Base-by-base conservation (phyloP, 768 basidiomycete species). In the Tephrocybe rancida region DNA sequence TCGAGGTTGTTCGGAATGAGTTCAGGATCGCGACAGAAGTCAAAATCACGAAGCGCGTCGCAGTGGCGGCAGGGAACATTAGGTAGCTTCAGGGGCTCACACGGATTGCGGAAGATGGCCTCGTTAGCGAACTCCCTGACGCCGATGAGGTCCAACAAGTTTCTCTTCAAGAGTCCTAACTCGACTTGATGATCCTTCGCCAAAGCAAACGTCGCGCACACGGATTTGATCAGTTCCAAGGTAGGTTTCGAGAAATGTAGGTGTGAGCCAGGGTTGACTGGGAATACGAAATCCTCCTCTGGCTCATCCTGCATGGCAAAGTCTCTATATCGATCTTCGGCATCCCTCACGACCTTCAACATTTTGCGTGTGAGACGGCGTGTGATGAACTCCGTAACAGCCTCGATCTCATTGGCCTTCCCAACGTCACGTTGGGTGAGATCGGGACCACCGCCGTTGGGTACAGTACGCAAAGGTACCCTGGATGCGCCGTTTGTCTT, bases 11-110 rank as follows among this genome's bases (percentile, higher is more conserved):
- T 75, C 9, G 91, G 86, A 38, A 92, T 75, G 35, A 97, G 78
- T 54, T 93, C 90, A 10, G 85, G 80, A 70, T 98, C 96, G 14
- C 96, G 84, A 67, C 96, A 98, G 64, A 99, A 90, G 69, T 99
- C 97, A 63, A 99, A 91, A 67, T 96, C 94, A 2, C 90, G 84
- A 55, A 95, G 78, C 13, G 76, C 72, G 67, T 94, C 95, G 71
- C 92, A 98, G 62, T 87, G 83, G 37, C 82, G 84, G 67, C 96
- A 98, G 26, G 95, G 90, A 32, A 98, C 88, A 66, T 91, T 91
- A 39, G 86, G 76, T 24, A 98, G 69, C 61, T 89, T 88, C 50
- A 96, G 79, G 8, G 91, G 84, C 65, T 93, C 88, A 72, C 95
- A 98, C 0, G 95, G 95, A 66, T 97, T 97, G 48, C 84, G 84